Base-by-base conservation (phyloP, 805 yeast species). In the Dipodascopsis tothii region DNA sequence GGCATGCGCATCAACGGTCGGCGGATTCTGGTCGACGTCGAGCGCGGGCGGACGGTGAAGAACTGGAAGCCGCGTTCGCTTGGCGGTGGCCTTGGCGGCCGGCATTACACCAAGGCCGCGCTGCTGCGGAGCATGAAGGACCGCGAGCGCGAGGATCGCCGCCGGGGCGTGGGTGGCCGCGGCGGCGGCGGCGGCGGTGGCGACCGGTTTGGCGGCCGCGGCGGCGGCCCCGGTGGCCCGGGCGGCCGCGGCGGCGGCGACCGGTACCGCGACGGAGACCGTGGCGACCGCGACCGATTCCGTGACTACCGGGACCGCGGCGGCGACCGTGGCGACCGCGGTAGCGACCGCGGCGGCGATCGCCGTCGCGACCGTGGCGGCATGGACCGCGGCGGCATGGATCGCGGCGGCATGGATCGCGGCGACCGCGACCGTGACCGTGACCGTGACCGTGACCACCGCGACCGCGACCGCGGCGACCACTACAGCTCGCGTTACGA, bases 81-180 rank as follows among this genome's bases (percentile, higher is more conserved):
- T 2, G 96, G 95, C 1, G 96, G 96, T 3, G 96, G 96, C 0
- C 63, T 84, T n/a, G 96, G 96, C 3, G 95, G 95, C 1, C 69
- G 92, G 43, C 77, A 78, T 40, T 79, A 79, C 57, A 70, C 77
- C 2, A 66, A 62, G 46, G 60, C 51, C 11, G 50, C 39, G 11
- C 37, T 55, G 17, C 39, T 56, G 39, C 48, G 54, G 35, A 40
- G 35, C 21, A 9, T 34, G 14, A 30, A 38, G 33, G 55, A 44
- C 25, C 43, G 27, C 34, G 58, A 46, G 47, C 43, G 20, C 39
- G 55, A 25, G 9, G 28, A 27, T 39, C 21, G 39, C 33, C 19
- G 7, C 35, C 16, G 3, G 21, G 46, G 4, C 16, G 39, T 37
- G 21, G 44, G n/a, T n/a, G 6, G 27, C 41, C 22, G 28, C 34